Evolutionary conservation across 1,284 basidiomycete genomes (phyloP), one percentile per base, ranked within the genome.

Genomic region (Vanrija sp.): DNA sequence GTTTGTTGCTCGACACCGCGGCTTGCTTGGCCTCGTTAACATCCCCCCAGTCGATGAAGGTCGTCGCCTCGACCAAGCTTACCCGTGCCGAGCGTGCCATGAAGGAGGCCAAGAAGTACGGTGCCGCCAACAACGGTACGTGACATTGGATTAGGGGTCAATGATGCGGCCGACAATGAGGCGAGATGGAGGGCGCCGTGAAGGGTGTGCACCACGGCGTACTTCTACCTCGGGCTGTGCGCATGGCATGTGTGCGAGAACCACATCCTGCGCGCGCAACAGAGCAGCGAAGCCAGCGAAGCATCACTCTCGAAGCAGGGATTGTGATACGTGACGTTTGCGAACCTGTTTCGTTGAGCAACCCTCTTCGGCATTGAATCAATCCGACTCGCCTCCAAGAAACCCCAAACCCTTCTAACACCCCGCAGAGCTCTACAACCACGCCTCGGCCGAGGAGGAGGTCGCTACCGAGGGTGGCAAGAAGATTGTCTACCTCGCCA

Each of bases 61-160:
- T 94, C 84, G 96, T 98, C 83, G 96, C 95, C 57, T 96, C 95
- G 53, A 97, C 94, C 60, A 95, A 96, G 80, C 86, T 98, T 55
- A 85, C 86, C 75, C 95, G 95, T 81, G 94, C 95, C 55, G 91
- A 94, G 82, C 84, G 87, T 71, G 93, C 95, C 65, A 98, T 98
- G 93, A 80, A 82, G 64, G 84, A 86, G 62, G 96, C 93, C 71
- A 96, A 98, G 83, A 80, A 87, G 73, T 99, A 98, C 79, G 96
- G 96, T 68, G 74, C 85, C 63, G 91, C 95, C 74, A 97, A 95
- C 83, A 83, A 87, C 67, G 92, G 92, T 94, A 15, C 5, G 34
- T 34, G 12, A 12, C 9, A 34, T 34, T 12, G 34, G 14, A 34
- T 15, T 6, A 34, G 34, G 34, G 34, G 12, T 34, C 34, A 12